These are phyloP conservation scores for Acanthamoeba polyphaga DNA, from an alignment of 208 protist species.

Conservation along the genomic window DNA sequence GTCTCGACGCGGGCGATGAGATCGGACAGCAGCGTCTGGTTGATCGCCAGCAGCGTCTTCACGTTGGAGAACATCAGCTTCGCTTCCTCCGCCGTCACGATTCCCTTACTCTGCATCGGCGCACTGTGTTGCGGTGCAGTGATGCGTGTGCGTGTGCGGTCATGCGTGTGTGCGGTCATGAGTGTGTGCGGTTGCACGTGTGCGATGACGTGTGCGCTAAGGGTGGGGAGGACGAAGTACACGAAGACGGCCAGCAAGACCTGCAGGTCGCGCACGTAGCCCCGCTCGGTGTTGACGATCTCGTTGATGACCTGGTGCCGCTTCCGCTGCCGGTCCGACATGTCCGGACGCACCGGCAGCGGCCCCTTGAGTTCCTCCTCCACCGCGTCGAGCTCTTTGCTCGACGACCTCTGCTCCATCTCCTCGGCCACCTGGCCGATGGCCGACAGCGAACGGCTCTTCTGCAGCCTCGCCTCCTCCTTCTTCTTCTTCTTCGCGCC, in stretches of 20 bases:
- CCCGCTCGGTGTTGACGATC: background rate
- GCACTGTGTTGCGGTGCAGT: background rate
- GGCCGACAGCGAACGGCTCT: background rate
- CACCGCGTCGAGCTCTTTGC: background rate
- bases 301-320: slow-evolving; percentile 30
- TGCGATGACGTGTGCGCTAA: too few species aligned
- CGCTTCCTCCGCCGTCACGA: background rate
- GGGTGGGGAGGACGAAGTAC: background rate
- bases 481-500: background rate
- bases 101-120: background rate
- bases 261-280: slow-evolving; percentile 10
- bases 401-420: background rate
- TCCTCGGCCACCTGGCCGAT: background rate
- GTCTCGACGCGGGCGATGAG: background rate
- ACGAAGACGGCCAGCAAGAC: background rate
- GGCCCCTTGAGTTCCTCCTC: background rate
- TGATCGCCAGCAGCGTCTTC: background rate
- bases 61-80: slow-evolving; percentile 64
- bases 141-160: background rate
- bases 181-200: too few species aligned
- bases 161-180: background rate
- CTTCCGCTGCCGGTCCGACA: background rate
- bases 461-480: background rate
- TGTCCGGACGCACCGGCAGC: background rate
- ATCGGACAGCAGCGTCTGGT: slow-evolving; percentile 10